Percentiles rank a stretch among this genome's conserved stretches.
Evolutionary conservation across 495 filamentous ascomycete species (phyloP).

Genomic region (Jackrogersella minutella): DNA sequence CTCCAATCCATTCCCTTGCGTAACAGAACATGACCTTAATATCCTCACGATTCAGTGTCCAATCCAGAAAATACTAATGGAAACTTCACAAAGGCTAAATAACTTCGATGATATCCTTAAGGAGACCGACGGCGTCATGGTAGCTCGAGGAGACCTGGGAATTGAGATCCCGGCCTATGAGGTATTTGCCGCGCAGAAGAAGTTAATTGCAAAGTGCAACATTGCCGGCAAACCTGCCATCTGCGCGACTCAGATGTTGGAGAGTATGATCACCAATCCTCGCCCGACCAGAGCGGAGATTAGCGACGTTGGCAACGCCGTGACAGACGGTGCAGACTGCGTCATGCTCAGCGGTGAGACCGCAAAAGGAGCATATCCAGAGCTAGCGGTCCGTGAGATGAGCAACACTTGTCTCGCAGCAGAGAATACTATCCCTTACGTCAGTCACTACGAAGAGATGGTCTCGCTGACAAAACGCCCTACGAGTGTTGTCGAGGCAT

Average conservation of each 20-base stretch:
- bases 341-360: constrained; percentile 99
- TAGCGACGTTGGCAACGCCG: constrained; percentile 96
- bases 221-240: constrained; percentile 98
- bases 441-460: constrained; percentile 95
- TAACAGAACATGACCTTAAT: not conserved
- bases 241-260: constrained; percentile 79
- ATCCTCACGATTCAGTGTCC: not conserved
- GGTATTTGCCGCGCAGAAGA: constrained; percentile 99
- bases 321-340: constrained; percentile 97
- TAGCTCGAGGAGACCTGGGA: constrained; percentile 96
- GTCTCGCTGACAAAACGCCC: constrained; percentile 81
- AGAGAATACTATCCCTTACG: constrained; percentile 95
- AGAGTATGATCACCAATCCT: constrained; percentile 99
- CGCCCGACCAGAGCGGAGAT: constrained; percentile 97
- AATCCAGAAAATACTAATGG: constrained; percentile 6
- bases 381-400: constrained; percentile 95
- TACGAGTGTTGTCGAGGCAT: constrained; percentile 85
- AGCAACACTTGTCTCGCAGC: constrained; percentile 94
- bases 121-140: constrained; percentile 99
- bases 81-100: constrained; percentile 61
- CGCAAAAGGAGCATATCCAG: constrained; percentile 94
- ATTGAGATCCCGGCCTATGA: constrained; percentile 98
- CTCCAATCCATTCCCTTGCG: not conserved
- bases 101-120: constrained; percentile 98
- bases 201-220: constrained; percentile 99